These are phyloP conservation scores for Beauveria caledonica DNA, from an alignment of 2,329 filamentous ascomycete species.

Conservation along the genomic window DNA sequence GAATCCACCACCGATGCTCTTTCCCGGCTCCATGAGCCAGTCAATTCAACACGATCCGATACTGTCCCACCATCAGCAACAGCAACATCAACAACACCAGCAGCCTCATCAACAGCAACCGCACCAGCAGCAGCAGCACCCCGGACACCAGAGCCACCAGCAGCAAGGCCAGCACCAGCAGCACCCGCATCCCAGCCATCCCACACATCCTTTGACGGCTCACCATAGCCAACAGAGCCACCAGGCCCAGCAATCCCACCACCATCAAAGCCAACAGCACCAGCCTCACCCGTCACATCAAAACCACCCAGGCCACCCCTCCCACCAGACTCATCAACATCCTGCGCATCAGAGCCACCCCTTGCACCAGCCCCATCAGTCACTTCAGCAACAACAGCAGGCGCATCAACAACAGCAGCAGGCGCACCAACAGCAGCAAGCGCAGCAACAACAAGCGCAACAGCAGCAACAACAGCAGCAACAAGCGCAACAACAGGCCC, in stretches of 20 bases:
- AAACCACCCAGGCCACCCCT: conserved; percentile 7
- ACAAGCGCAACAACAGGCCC: conserved; percentile 15
- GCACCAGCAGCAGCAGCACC: conserved; percentile 17
- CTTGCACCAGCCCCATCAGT: conserved; percentile 18
- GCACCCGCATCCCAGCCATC: conserved; percentile 17
- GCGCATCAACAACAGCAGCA: conserved; percentile 24
- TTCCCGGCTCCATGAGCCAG: conserved; percentile 31
- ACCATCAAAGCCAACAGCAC: conserved; percentile 16
- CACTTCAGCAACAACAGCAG: conserved; percentile 22
- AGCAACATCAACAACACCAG: conserved; percentile 22
- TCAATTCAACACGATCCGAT: conserved; percentile 35
- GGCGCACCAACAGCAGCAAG: conserved; percentile 21
- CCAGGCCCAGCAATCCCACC: conserved; percentile 14
- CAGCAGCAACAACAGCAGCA: conserved; percentile 21
- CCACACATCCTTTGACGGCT: conserved; percentile 8
- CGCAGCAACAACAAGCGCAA: conserved; percentile 25
- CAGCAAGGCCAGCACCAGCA: conserved; percentile 23
- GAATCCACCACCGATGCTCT: conserved; percentile 29
- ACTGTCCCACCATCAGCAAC: conserved; percentile 34
- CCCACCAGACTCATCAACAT: conserved; percentile 19
- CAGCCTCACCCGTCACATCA: conserved; percentile 17
- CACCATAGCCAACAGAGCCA: conserved; percentile 18
- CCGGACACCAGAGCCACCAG: conserved; percentile 18
- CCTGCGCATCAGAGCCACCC: conserved; percentile 19
- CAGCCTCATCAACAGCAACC: conserved; percentile 17